These are phyloP conservation scores for Quercus berberidifolia DNA, from an alignment of 306 rosid species.

Conservation along the genomic window DNA sequence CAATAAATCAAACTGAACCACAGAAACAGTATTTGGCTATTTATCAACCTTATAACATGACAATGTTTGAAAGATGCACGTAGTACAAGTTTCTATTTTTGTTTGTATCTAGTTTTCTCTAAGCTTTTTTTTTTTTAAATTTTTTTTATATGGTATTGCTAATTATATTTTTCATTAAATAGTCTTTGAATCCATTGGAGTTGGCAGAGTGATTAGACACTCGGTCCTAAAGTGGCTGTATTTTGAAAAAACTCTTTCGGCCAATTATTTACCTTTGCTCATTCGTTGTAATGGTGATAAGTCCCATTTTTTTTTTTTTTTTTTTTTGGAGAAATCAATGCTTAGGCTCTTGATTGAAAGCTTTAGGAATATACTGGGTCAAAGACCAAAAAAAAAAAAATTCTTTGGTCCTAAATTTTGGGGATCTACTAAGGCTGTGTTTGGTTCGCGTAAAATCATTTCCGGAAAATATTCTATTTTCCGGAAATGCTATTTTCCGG, in stretches of 20 bases:
- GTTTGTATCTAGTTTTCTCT: not conserved
- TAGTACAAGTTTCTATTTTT: not conserved
- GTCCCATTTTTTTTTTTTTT: no score
- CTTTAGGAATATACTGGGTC: no score
- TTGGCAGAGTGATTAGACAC: accelerated
- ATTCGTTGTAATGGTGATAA: accelerated
- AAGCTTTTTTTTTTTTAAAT: not conserved
- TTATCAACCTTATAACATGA: not conserved
- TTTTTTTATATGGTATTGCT: not conserved
- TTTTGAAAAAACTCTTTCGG: accelerated
- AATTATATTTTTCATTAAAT: no score
- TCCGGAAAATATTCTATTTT: no score
- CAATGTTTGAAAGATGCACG: not conserved
- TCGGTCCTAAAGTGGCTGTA: accelerated
- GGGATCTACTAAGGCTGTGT: no score
- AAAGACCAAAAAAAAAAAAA: no score
- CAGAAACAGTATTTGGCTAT: not conserved
- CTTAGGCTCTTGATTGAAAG: no score
- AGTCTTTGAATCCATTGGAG: accelerated
- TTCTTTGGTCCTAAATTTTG: no score
- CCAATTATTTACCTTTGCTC: accelerated
- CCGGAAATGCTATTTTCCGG: no score
- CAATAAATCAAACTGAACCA: not conserved
- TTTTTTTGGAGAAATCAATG: no score
- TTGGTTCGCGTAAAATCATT: no score